Evolutionary conservation across 805 yeast species (phyloP), one percentile per base, ranked within the genome.

Genomic region (Candida vaughaniae): DNA sequence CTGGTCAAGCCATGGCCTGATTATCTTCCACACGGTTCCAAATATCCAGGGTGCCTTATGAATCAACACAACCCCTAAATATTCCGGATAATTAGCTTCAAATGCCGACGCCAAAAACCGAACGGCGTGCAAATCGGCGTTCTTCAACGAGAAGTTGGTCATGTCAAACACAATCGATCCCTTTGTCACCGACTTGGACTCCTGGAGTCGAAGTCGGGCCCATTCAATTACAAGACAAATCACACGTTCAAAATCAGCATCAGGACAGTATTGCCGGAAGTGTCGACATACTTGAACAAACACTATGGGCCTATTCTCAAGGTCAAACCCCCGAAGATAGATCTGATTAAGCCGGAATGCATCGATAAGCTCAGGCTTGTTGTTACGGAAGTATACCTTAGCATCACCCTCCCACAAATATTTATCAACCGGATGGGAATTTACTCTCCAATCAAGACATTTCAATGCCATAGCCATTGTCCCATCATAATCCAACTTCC

Each of bases 31-130:
- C 43, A 90, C 85, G 15, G 96, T 16, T 12, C n/a, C 17, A 22
- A 91, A 91, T 35, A 91, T 76, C 96, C 96, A 88, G 10, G 98
- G 98, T 0, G 97, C 96, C 48, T 84, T 84, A 64, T 90, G 95
- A 41, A 90, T 83, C 51, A 87, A 73, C 36, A 91, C 64, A 35
- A 76, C 77, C 9, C 95, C 96, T 42, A 90, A 71, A 25, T 87
- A 82, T 60, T 91, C 97, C 1, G 98, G 98, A 57, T 89, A 91
- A 56, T 90, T 95, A 0, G 93, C 91, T 67, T 90, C 96, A 60
- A 91, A 88, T 42, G 88, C 81, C 34, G 77, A 72, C 42, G 87
- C 80, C 64, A 91, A 75, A 61, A 85, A 90, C 62, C 86, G 87
- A 36, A 91, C 89, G 3, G 96, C 89, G 3, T 76, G 73, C 53